Percentiles rank a stretch among this genome's conserved stretches.
These are phyloP conservation scores for Chenopodium suecicum DNA, from an alignment of 148 eudicot genomes.

Conservation along the genomic window DNA sequence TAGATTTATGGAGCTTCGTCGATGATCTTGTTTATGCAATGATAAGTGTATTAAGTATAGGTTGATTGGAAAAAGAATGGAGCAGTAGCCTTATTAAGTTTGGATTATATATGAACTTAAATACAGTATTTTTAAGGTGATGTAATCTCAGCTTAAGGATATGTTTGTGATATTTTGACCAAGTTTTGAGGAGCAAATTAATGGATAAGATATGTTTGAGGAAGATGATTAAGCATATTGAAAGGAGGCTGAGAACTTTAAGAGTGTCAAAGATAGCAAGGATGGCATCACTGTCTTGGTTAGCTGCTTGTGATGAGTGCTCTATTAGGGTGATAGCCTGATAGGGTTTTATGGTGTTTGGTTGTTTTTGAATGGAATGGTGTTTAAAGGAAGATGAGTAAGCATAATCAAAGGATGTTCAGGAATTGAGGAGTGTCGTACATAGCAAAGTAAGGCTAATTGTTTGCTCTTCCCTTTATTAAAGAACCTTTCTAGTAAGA, in stretches of 20 bases:
- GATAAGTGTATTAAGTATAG: background rate
- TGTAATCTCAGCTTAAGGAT: background rate
- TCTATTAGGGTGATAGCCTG: too few species aligned
- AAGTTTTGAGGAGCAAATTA: background rate
- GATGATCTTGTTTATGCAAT: background rate
- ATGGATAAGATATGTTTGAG: background rate
- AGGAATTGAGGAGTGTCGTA: background rate
- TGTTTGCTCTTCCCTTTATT: background rate
- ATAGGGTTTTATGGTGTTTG: too few species aligned
- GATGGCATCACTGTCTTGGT: background rate
- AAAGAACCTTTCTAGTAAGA: background rate
- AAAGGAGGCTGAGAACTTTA: background rate
- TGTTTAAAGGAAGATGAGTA: background rate
- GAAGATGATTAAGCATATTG: background rate
- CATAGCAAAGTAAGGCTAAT: background rate
- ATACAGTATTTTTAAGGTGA: too few species aligned
- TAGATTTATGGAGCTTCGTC: background rate
- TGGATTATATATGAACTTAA: too few species aligned
- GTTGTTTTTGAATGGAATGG: background rate
- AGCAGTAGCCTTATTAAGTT: background rate
- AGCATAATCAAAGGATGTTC: background rate
- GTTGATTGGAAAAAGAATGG: background rate
- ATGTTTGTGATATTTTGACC: background rate
- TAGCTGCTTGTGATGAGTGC: too few species aligned
- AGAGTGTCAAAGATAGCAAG: background rate